Percentiles rank a stretch among this genome's conserved stretches.
These are phyloP conservation scores for Thraustochytrium striatum DNA, from an alignment of 352 stramenopile genomes.

Conservation along the genomic window DNA sequence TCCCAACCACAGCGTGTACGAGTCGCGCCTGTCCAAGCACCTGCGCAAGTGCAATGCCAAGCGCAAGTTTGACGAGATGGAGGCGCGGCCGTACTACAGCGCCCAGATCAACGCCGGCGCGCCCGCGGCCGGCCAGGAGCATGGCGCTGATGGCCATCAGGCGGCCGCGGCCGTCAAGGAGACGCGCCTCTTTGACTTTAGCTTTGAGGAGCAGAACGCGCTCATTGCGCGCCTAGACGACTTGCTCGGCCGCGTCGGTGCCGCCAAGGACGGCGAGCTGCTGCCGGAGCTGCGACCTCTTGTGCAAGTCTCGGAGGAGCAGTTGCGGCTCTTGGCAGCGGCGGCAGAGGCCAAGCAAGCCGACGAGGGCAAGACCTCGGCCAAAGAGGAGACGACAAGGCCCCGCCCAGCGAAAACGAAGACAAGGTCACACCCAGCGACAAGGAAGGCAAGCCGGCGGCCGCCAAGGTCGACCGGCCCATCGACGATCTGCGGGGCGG, in stretches of 20 bases:
- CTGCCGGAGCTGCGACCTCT: not conserved
- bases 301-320: not conserved
- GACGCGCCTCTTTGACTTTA: not conserved
- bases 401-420: too few relatives aligned
- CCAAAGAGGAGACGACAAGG: too few relatives aligned
- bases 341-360: not conserved
- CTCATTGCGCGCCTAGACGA: conserved; percentile 21
- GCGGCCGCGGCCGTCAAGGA: not conserved
- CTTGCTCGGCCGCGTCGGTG: not conserved
- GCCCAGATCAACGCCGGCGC: not conserved
- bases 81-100: conserved; percentile 9
- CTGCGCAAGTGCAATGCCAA: not conserved
- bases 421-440: too few relatives aligned
- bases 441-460: too few relatives aligned
- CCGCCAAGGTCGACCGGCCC: too few relatives aligned
- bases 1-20: conserved; percentile 16
- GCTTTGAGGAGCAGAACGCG: not conserved
- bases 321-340: too few relatives aligned
- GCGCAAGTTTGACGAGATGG: not conserved
- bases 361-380: not conserved
- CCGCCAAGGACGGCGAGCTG: not conserved
- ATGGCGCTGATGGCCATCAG: too few relatives aligned
- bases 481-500: too few relatives aligned
- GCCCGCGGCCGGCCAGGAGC: too few relatives aligned
- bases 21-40: not conserved